Evolutionary conservation across 768 basidiomycete genomes (phyloP), one percentile per base, ranked within the genome.

Genomic region (Fibroporia radiculosa): DNA sequence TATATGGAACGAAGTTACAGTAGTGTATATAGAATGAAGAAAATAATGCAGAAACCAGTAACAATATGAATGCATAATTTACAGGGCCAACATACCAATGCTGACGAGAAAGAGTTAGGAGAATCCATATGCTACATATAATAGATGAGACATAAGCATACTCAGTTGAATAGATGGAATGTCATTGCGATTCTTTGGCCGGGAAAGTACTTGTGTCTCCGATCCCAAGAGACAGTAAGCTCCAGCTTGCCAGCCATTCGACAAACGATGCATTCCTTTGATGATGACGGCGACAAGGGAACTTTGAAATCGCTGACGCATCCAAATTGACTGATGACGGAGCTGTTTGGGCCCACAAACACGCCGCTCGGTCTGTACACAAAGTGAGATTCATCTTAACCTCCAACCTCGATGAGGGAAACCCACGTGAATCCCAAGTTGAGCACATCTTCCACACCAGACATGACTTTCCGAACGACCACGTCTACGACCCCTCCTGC

Each of bases 201-300:
- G n/a, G 71, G 64, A 51, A 80, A 68, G 48, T 71, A 63, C 6
- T 31, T 53, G 56, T 82, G 80, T 5, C 77, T 70, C 16, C 67
- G 64, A 50, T 82, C 79, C 6, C 73, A 69, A 12, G 78, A 55
- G 23, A 76, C 61, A 10, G 68, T 66, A 19, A 78, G 62, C 52
- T 80, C 75, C 28, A 81, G 56, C 56, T 81, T 77, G n/a, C 77
- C 78, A 19, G 65, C 61, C 66, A 80, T 70, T 25, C 51, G 54
- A 55, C 72, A 71, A 38, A 38, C 36, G 18, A n/a, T 7, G 34
- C 40, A 12, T 6, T 29, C 29, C 14, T 36, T n/a, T 10, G 42
- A 6, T 8, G 26, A 6, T 1, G 44, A 12, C 6, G 42, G 20
- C 8, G 36, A 18, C 34, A 53, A 7, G 4, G 49, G 45, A 24